Conservation (phyloP, 805 yeast species). For the Candida suzukii region DNA sequence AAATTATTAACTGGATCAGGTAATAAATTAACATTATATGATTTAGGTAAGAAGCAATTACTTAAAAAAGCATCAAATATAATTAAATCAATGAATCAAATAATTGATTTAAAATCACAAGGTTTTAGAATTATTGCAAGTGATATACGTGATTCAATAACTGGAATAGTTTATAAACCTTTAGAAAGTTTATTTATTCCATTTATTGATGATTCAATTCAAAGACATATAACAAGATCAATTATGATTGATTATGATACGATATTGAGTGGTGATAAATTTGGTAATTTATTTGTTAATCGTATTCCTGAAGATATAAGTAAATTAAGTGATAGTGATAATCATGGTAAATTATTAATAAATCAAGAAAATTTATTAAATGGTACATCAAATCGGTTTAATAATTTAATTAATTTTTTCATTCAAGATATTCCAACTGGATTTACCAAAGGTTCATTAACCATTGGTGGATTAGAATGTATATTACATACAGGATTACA, state of each 20-base stretch:
- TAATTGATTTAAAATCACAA: constrained; percentile 47
- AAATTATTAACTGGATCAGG: constrained; percentile 54
- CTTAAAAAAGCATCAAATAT: constrained; percentile 53
- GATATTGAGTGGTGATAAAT: constrained; percentile 77
- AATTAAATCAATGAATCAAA: constrained; percentile 37
- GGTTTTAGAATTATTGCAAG: constrained; percentile 61
- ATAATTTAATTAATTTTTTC: constrained; percentile 48
- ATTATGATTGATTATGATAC: constrained; percentile 67
- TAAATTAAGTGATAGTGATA: constrained; percentile 43
- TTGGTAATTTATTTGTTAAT: constrained; percentile 70
- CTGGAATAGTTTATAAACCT: constrained; percentile 46
- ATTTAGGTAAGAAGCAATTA: constrained; percentile 73
- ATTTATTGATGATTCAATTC: constrained; percentile 61
- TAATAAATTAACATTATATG: constrained; percentile 51
- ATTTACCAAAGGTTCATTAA: constrained; percentile 46
- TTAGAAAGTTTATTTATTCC: constrained; percentile 45
- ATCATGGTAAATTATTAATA: constrained; percentile 31
- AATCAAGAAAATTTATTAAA: constrained; percentile 30
- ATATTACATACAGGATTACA: constrained; percentile 70
- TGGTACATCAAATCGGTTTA: constrained; percentile 48
- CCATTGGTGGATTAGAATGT: constrained; percentile 57
- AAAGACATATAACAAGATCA: constrained; percentile 59
- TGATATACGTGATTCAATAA: constrained; percentile 63
- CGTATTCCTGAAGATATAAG: constrained; percentile 50
- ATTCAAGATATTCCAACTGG: constrained; percentile 66